Evolutionary conservation across 1,284 basidiomycete species (phyloP).

Genomic region (Moesziomyces sp.): DNA sequence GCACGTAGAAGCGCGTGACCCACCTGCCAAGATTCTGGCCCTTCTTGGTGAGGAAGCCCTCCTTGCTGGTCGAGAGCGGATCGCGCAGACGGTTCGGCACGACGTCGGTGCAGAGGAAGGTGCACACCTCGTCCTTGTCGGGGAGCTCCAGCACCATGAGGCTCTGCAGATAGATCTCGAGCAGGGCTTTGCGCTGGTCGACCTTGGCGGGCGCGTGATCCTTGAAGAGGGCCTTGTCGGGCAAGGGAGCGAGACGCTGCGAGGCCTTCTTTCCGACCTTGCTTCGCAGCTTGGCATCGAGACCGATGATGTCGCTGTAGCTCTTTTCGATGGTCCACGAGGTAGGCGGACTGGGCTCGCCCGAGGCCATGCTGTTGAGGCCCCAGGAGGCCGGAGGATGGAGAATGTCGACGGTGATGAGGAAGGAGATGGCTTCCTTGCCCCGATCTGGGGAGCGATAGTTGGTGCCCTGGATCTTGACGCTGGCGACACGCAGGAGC

Average conservation of each 20-base stretch:
- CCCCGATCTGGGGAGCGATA: constrained; percentile 85
- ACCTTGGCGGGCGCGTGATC: constrained; percentile 96
- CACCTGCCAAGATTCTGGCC: constrained; percentile 91
- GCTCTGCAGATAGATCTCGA: constrained; percentile 89
- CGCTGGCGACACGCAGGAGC: constrained; percentile 50
- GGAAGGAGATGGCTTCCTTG: constrained; percentile 85
- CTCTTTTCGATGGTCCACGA: constrained; percentile 93
- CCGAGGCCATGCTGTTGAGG: constrained; percentile 63
- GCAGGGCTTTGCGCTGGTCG: constrained; percentile 78
- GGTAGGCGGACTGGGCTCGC: constrained; percentile 74
- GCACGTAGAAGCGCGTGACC: constrained; percentile 85
- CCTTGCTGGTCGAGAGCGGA: constrained; percentile 77
- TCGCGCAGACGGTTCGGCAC: constrained; percentile 73
- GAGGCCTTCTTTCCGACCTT: constrained; percentile 78
- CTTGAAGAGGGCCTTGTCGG: constrained; percentile 92
- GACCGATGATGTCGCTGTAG: constrained; percentile 85
- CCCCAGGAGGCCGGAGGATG: constrained; percentile 66
- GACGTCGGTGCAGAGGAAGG: constrained; percentile 90
- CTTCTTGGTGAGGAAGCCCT: constrained; percentile 94
- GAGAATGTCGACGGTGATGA: constrained; percentile 71
- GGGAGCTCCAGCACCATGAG: constrained; percentile 81
- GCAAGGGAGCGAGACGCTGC: constrained; percentile 79
- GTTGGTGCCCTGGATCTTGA: constrained; percentile 72
- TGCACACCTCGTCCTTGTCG: constrained; percentile 87
- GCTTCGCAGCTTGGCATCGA: constrained; percentile 76